Evolutionary conservation across 306 rosid species (phyloP).

Genomic region (Dalbergia cochinchinensis): DNA sequence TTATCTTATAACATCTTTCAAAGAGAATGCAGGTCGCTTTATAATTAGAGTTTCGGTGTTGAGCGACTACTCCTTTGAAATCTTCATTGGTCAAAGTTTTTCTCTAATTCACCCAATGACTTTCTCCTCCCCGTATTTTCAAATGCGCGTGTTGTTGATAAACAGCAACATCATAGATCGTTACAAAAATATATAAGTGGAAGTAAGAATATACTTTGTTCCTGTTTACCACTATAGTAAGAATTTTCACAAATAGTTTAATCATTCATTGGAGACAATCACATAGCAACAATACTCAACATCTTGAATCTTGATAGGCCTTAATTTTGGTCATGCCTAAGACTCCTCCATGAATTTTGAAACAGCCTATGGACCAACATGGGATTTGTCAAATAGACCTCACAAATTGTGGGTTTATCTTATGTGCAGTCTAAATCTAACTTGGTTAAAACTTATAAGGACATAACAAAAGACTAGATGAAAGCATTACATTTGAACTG

Average conservation of each 20-base stretch:
- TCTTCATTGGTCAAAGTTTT: constrained; percentile 20
- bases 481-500: constrained; percentile 26
- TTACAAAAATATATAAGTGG: constrained; percentile 7
- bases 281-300: constrained; percentile 9
- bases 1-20: constrained; percentile 2
- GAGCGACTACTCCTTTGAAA: background rate
- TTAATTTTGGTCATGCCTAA: background rate
- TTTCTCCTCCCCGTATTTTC: constrained; percentile 6
- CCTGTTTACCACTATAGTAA: background rate
- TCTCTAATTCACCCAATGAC: background rate
- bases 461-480: constrained; percentile 6
- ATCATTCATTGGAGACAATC: constrained; percentile 26
- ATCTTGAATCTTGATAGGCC: constrained; percentile 22
- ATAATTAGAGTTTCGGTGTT: background rate
- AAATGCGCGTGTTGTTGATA: background rate
- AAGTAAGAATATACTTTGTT: constrained; percentile 9
- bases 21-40: background rate
- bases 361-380: background rate
- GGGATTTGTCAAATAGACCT: constrained; percentile 12
- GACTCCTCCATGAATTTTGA: constrained; percentile 21
- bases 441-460: background rate
- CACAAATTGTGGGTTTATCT: background rate
- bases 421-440: constrained; percentile 19
- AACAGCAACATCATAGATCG: background rate
- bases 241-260: constrained; percentile 25